Evolutionary conservation across 2,329 filamentous ascomycete genomes (phyloP).

Genomic region (Curvularia verruculosa): DNA sequence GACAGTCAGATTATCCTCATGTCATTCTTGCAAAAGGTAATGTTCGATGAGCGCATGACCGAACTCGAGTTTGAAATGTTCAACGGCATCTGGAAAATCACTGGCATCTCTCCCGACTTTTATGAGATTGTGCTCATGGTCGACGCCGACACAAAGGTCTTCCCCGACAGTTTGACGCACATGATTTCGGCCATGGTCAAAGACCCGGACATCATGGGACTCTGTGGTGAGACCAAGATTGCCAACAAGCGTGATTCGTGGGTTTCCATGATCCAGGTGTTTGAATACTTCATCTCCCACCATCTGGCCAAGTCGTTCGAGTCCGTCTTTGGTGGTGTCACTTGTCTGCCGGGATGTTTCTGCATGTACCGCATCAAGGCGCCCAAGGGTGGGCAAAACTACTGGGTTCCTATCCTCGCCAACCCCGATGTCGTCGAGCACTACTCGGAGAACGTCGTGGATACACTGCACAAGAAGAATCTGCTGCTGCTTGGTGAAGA

Average conservation of each 20-base stretch:
- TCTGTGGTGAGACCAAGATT: constrained; percentile 99
- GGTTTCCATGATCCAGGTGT: constrained; percentile 98
- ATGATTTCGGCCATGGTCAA: constrained; percentile 99
- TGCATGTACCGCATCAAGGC: constrained; percentile 99
- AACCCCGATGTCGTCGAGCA: constrained; percentile 99
- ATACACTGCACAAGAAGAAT: constrained; percentile 98
- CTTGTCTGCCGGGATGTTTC: constrained; percentile 97
- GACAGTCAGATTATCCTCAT: constrained; percentile 99
- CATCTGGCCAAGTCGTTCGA: constrained; percentile 97
- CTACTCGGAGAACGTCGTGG: constrained; percentile 98
- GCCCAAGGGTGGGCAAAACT: constrained; percentile 97
- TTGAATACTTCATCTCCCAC: constrained; percentile 99
- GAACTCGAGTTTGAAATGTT: constrained; percentile 99
- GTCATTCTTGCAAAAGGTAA: constrained; percentile 99
- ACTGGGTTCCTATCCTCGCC: constrained; percentile 98
- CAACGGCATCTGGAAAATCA: constrained; percentile 98
- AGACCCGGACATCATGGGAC: constrained; percentile 98
- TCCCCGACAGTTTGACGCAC: constrained; percentile 96
- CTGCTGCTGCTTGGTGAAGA: constrained; percentile 89
- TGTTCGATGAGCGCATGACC: constrained; percentile 99
- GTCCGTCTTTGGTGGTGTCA: constrained; percentile 98
- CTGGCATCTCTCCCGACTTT: constrained; percentile 96
- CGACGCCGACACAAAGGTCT: constrained; percentile 98
- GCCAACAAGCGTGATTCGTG: constrained; percentile 95
- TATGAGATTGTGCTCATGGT: constrained; percentile 99